These are phyloP conservation scores for Myxozyma kluyveri DNA, from an alignment of 805 yeast species.

Conservation along the genomic window DNA sequence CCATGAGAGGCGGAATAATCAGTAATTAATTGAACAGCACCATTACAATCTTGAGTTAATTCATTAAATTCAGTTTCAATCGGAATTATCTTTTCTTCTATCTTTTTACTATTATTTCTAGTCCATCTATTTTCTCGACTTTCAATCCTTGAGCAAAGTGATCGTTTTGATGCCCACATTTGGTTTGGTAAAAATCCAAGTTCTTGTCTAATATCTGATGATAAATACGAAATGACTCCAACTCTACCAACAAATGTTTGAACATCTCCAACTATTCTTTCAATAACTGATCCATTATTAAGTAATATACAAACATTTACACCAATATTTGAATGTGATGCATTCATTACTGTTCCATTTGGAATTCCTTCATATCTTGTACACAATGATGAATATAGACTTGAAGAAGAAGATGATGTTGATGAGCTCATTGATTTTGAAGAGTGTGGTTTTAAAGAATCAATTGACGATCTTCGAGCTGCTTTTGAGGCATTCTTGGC, in stretches of 20 bases:
- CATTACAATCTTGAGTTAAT: constrained; percentile 4
- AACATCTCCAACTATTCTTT: constrained; percentile 20
- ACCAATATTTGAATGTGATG: background rate
- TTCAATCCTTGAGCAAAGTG: constrained; percentile 16
- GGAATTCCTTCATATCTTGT: constrained; percentile 26
- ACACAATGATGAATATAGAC: background rate
- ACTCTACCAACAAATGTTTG: constrained; percentile 35
- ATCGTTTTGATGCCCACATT: constrained; percentile 20
- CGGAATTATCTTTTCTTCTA: background rate
- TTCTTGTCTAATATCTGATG: constrained; percentile 24
- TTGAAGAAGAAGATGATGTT: background rate
- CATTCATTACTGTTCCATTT: constrained; percentile 13
- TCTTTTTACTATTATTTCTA: background rate
- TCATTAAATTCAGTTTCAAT: constrained; percentile 1
- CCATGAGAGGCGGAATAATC: constrained; percentile 22
- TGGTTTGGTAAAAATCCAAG: constrained; percentile 21
- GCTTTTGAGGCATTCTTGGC: constrained; percentile 22
- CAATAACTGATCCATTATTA: constrained; percentile 2
- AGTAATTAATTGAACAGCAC: constrained; percentile 1
- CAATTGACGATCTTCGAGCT: too few relatives aligned
- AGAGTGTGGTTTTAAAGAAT: background rate
- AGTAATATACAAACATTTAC: constrained; percentile 3
- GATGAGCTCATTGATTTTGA: background rate
- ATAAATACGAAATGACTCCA: constrained; percentile 34
- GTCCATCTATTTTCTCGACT: constrained; percentile 14